Base-by-base conservation (phyloP, 2,329 filamentous ascomycete genomes). In the Colletotrichum lupini region DNA sequence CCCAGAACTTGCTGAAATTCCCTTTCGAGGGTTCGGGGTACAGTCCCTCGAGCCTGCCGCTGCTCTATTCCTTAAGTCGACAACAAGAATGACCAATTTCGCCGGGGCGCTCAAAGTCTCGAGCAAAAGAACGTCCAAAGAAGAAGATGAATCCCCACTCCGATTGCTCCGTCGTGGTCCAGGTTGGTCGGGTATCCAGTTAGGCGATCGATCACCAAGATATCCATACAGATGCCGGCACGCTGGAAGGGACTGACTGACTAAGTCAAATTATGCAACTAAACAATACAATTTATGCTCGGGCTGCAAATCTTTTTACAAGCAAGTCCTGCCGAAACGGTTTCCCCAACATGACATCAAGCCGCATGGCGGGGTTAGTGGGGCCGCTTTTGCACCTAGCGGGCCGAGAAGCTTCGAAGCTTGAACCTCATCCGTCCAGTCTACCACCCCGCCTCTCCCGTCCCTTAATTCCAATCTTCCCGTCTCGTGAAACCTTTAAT, bases 361-460 rank as follows among this genome's bases (percentile, higher is more conserved):
- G 61, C 72, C 64, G 64, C 65, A 73, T 74, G 73, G 70, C 64
- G 73, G 73, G 70, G 73, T 70, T 37, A 5, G 68, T 65, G 72
- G 72, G 24, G 56, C 28, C 61, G n/a, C 19, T n/a, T 56, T 60
- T 49, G 46, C 55, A 61, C 37, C 28, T 59, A 55, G 67, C 28
- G 68, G 71, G 67, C 53, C 61, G 67, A 37, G 19, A 19, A 60
- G 35, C 30, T 52, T 56, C 16, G 16, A 11, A 49, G 42, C 42
- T 49, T 11, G 42, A 49, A 42, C 37, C 16, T 42, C 37, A 42
- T 16, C 42, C 42, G 42, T 42, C 16, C 42, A 49, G 8, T 35
- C 32, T 35, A 11, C 4, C 32, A 11, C 32, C 42, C 42, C 42
- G 42, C 42, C 42, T n/a, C 42, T 22, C 8, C 42, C 42, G 42